phyloP scores from a whole-genome alignment of 495 filamentous ascomycete species.

The Penicillium cinerascens region DNA sequence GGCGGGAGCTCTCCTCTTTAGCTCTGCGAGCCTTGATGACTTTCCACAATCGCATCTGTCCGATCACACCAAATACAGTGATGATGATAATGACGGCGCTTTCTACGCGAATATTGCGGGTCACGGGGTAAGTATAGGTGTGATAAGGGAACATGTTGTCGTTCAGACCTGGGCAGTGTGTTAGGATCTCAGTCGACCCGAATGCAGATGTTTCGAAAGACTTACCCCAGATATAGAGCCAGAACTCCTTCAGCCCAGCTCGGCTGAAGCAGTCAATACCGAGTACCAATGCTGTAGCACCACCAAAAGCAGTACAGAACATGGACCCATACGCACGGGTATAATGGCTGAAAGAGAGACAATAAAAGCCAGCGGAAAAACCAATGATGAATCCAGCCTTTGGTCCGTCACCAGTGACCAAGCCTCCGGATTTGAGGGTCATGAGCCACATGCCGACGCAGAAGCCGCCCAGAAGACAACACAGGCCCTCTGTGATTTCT shows the following conservation, averaged over 20 bases:
- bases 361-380: conserved; percentile 64
- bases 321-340: conserved; percentile 79
- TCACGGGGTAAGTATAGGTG: conserved; percentile 77
- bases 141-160: conserved; percentile 70
- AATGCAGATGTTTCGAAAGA: background rate
- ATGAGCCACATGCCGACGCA: conserved; percentile 90
- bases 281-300: conserved; percentile 71
- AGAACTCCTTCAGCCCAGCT: conserved; percentile 91
- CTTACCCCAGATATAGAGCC: conserved; percentile 89
- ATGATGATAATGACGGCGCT: conserved; percentile 74
- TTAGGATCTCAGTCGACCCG: background rate
- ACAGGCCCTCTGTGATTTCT: conserved; percentile 82
- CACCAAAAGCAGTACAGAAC: conserved; percentile 69
- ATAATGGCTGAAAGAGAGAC: conserved; percentile 72
- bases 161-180: conserved; percentile 59
- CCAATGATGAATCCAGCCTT: conserved; percentile 73
- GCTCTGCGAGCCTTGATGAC: conserved; percentile 72
- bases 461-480: conserved; percentile 85
- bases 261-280: conserved; percentile 90
- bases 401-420: conserved; percentile 56
- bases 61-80: conserved; percentile 70
- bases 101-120: conserved; percentile 81
- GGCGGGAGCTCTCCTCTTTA: conserved; percentile 53
- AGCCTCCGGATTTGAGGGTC: conserved; percentile 69
- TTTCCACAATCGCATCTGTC: conserved; percentile 84